phyloP scores from a whole-genome alignment of 352 stramenopile genomes.

The Phytophthora cactorum region DNA sequence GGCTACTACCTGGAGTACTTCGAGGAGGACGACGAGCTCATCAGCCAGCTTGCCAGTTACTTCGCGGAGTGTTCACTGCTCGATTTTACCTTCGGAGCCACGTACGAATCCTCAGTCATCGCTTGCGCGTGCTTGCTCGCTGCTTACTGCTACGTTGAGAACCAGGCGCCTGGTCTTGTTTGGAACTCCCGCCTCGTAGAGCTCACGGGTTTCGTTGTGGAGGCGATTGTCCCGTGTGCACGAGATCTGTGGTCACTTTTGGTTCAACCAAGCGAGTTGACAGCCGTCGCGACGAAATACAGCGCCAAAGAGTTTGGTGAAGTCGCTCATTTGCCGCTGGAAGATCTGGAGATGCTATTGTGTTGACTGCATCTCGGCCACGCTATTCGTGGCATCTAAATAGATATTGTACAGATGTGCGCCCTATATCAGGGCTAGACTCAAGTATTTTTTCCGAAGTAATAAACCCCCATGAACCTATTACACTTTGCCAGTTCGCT shows the following conservation, averaged over 20 bases:
- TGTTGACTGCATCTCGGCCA: slow-evolving; percentile 18
- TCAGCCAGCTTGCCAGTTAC: slow-evolving; percentile 57
- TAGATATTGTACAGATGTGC: slow-evolving; percentile 37
- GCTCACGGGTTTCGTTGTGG: slow-evolving; percentile 51
- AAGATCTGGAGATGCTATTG: slow-evolving; percentile 39
- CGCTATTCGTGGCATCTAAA: slow-evolving; percentile 25
- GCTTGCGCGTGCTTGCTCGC: slow-evolving; percentile 59
- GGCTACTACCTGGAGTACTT: slow-evolving; percentile 93
- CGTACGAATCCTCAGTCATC: slow-evolving; percentile 56
- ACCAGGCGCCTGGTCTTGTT: slow-evolving; percentile 43
- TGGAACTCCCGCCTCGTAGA: slow-evolving; percentile 60
- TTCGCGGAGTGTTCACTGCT: slow-evolving; percentile 68
- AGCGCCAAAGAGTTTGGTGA: slow-evolving; percentile 41
- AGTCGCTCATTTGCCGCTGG: slow-evolving; percentile 43
- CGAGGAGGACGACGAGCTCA: slow-evolving; percentile 42
- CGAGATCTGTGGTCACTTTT: slow-evolving; percentile 44
- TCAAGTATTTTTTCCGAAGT: slow-evolving; percentile 36
- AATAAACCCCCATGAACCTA: slow-evolving; percentile 29
- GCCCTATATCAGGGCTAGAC: slow-evolving; percentile 17
- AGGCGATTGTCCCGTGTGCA: slow-evolving; percentile 48
- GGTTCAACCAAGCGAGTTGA: slow-evolving; percentile 43
- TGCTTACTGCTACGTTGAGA: slow-evolving; percentile 55
- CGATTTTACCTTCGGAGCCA: slow-evolving; percentile 55
- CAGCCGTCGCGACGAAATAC: slow-evolving; percentile 55
- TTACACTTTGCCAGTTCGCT: background rate